Evolutionary conservation across 305 asterid species (phyloP).

Genomic region (Ilex paraguariensis): DNA sequence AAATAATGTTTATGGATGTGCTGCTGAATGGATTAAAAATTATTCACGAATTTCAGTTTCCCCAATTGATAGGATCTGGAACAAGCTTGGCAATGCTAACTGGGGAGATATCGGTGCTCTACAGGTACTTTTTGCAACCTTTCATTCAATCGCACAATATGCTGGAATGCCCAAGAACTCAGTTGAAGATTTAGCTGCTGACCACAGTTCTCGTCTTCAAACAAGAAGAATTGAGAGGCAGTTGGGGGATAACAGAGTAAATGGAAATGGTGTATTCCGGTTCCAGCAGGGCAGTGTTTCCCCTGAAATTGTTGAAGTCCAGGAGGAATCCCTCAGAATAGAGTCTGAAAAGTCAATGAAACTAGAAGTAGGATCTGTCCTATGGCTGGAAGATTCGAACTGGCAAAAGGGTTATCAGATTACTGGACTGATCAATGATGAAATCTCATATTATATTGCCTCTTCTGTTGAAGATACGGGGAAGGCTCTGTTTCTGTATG

Average conservation of each 20-base stretch:
- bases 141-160: conserved; percentile 71
- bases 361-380: conserved; percentile 64
- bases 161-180: conserved; percentile 73
- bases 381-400: conserved; percentile 73
- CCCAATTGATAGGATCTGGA: conserved; percentile 86
- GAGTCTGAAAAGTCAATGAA: conserved; percentile 51
- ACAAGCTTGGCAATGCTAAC: conserved; percentile 96
- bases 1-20: conserved; percentile 68
- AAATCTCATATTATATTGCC: conserved; percentile 50
- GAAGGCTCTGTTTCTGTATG: conserved; percentile 52
- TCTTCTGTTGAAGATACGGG: conserved; percentile 59
- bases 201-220: conserved; percentile 85
- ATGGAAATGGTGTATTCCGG: conserved; percentile 58
- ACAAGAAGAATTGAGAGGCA: conserved; percentile 83
- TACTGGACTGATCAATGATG: conserved; percentile 61
- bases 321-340: conserved; percentile 51
- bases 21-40: conserved; percentile 72
- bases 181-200: conserved; percentile 92
- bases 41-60: conserved; percentile 67
- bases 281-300: conserved; percentile 70
- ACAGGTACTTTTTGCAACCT: conserved; percentile 87
- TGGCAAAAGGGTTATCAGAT: conserved; percentile 60
- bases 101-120: conserved; percentile 96
- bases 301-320: conserved; percentile 91
- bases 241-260: conserved; percentile 43